Evolutionary conservation across 2,329 filamentous ascomycete genomes (phyloP).

Genomic region (Fusarium tupiense): DNA sequence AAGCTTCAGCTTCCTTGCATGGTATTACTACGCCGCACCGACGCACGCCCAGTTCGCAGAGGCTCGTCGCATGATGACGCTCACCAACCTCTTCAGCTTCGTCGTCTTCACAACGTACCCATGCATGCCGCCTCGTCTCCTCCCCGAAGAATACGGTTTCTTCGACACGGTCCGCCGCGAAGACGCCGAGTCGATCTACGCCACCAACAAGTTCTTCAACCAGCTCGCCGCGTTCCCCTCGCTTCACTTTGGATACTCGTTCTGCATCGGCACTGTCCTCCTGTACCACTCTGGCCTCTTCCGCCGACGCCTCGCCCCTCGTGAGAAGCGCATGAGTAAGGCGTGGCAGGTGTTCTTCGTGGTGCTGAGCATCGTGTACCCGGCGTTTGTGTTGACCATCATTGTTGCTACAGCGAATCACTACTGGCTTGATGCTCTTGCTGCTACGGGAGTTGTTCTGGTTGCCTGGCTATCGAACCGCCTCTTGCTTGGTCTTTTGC

Average conservation of each 20-base stretch:
- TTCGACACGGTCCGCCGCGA: conserved; percentile 64
- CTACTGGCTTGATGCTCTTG: conserved; percentile 73
- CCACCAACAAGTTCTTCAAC: conserved; percentile 66
- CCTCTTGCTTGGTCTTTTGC: conserved; percentile 66
- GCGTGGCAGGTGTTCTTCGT: conserved; percentile 43
- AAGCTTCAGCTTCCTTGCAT: conserved; percentile 64
- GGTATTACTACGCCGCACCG: conserved; percentile 68
- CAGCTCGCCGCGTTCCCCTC: conserved; percentile 67
- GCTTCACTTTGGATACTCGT: conserved; percentile 66
- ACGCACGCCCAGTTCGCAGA: conserved; percentile 49
- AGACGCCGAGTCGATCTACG: conserved; percentile 68
- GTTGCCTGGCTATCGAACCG: conserved; percentile 66
- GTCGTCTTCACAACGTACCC: conserved; percentile 64
- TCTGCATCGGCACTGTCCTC: conserved; percentile 63
- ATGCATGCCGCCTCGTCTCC: conserved; percentile 66
- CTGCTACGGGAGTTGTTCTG: conserved; percentile 68
- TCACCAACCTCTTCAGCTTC: conserved; percentile 66
- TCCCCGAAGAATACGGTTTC: conserved; percentile 66
- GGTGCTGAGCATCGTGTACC: conserved; percentile 60
- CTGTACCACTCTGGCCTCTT: conserved; percentile 62
- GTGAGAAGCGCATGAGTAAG: conserved; percentile 45
- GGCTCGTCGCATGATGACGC: conserved; percentile 55
- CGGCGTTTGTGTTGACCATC: conserved; percentile 61
- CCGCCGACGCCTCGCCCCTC: conserved; percentile 42
- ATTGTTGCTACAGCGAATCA: conserved; percentile 72